These are phyloP conservation scores for Wallacemonas sp. DNA, from an alignment of 208 protist species.

Conservation along the genomic window DNA sequence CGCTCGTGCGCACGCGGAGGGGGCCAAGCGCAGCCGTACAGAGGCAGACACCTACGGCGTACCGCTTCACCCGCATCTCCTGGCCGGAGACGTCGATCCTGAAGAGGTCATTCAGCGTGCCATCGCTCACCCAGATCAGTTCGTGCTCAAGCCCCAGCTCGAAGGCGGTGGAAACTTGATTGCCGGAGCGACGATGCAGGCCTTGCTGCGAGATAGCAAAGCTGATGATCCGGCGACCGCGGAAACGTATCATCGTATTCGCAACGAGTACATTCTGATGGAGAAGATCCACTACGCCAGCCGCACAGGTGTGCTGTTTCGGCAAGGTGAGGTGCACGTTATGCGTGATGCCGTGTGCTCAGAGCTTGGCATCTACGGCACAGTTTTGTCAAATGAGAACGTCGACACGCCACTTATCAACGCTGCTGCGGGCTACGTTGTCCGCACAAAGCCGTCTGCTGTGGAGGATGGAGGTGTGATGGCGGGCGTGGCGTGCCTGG, in stretches of 20 bases:
- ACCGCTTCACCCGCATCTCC: too few relatives aligned
- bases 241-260: slow-evolving; percentile 43
- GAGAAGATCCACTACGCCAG: slow-evolving; percentile 72
- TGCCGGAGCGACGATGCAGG: slow-evolving; percentile 68
- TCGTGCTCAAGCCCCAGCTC: slow-evolving; percentile 95
- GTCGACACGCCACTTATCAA: slow-evolving; percentile 32
- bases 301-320: slow-evolving; percentile 55
- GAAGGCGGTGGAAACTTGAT: slow-evolving; percentile 95
- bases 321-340: slow-evolving; percentile 45
- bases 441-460: slow-evolving; percentile 91
- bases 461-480: slow-evolving; percentile 94
- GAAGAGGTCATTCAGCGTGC: slow-evolving; percentile 72
- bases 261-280: slow-evolving; percentile 92
- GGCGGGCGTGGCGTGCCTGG: slow-evolving; percentile 91
- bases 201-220: slow-evolving; percentile 35
- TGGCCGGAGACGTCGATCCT: slow-evolving; percentile 21
- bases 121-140: slow-evolving; percentile 66
- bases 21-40: background rate
- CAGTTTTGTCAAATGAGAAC: slow-evolving; percentile 53
- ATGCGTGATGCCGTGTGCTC: slow-evolving; percentile 70
- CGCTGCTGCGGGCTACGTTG: slow-evolving; percentile 79
- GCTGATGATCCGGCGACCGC: slow-evolving; percentile 16
- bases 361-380: slow-evolving; percentile 89
- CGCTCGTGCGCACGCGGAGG: slow-evolving; percentile 5
- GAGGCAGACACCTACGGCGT: too few relatives aligned